A percentile compares a stretch with the other conserved stretches of the same genome.
These are phyloP conservation scores for Acacia concinna DNA, from an alignment of 331 rosid species.

Conservation along the genomic window DNA sequence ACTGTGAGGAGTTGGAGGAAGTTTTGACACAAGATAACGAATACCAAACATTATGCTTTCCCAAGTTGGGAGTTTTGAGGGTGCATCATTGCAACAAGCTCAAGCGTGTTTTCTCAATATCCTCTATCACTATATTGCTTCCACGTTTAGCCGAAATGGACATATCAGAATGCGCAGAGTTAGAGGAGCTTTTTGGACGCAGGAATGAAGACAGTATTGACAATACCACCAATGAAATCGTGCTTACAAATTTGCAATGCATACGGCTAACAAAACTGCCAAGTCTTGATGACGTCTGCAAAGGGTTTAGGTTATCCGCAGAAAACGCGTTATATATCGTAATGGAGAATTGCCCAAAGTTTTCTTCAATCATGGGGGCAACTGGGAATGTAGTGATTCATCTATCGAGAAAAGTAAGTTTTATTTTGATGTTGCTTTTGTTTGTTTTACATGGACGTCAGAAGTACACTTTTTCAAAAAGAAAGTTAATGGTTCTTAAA, in stretches of 20 bases:
- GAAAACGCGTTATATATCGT: fast-evolving
- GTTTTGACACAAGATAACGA: neutral
- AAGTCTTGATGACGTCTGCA: slow-evolving; percentile 32
- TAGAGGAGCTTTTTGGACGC: neutral
- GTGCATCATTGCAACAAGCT: neutral
- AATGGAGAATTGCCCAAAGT: neutral
- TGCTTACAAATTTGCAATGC: slow-evolving; percentile 22
- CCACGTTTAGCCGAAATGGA: fast-evolving
- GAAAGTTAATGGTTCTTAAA: neutral
- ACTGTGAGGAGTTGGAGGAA: neutral
- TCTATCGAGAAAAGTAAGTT: neutral
- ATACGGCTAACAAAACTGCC: neutral
- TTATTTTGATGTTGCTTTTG: neutral
- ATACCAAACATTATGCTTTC: neutral
- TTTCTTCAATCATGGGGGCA: neutral
- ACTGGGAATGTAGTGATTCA: fast-evolving
- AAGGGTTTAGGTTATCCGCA: neutral
- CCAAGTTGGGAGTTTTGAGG: fast-evolving
- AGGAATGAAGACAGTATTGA: neutral
- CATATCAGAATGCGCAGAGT: neutral
- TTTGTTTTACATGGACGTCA: neutral
- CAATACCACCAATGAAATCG: neutral
- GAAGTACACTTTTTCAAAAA: no score
- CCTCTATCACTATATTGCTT: neutral
- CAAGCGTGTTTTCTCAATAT: neutral